A percentile compares a stretch with the other conserved stretches of the same genome.
These are phyloP conservation scores for Blepharisma japonicum DNA, from an alignment of 73 alveolate species.

Conservation along the genomic window DNA sequence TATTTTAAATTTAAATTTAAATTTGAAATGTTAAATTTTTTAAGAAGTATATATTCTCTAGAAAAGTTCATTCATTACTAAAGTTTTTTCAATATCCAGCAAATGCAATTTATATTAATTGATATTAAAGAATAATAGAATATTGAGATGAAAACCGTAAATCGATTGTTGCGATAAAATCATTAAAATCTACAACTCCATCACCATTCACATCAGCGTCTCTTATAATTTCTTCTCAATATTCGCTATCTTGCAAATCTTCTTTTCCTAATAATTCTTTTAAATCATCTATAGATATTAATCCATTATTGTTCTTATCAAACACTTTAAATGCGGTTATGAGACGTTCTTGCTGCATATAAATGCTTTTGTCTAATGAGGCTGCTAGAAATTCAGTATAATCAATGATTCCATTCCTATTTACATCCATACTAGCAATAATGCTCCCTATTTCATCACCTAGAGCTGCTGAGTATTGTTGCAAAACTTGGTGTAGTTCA, in stretches of 20 bases:
- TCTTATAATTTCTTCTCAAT: slow-evolving; percentile 13
- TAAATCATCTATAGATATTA: not conserved
- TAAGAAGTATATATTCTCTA: no score
- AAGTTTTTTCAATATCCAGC: no score
- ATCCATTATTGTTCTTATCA: not conserved
- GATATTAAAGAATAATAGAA: no score
- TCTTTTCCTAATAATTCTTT: not conserved
- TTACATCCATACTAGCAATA: not conserved
- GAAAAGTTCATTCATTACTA: no score
- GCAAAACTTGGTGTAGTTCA: not conserved
- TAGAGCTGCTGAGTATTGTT: not conserved
- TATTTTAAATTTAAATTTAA: no score
- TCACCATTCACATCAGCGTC: slow-evolving; percentile 11
- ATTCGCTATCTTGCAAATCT: no score
- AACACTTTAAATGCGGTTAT: not conserved
- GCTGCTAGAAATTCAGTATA: slow-evolving; percentile 32
- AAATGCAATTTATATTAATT: no score
- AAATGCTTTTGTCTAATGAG: not conserved
- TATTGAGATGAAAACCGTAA: no score
- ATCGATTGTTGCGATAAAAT: not conserved
- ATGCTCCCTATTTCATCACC: not conserved
- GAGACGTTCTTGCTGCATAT: not conserved
- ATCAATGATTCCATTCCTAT: not conserved
- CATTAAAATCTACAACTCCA: slow-evolving; percentile 17
- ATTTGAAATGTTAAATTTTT: no score